Conservation (phyloP, 2,329 filamentous ascomycete genomes). For the Pyrenochaeta sp. region DNA sequence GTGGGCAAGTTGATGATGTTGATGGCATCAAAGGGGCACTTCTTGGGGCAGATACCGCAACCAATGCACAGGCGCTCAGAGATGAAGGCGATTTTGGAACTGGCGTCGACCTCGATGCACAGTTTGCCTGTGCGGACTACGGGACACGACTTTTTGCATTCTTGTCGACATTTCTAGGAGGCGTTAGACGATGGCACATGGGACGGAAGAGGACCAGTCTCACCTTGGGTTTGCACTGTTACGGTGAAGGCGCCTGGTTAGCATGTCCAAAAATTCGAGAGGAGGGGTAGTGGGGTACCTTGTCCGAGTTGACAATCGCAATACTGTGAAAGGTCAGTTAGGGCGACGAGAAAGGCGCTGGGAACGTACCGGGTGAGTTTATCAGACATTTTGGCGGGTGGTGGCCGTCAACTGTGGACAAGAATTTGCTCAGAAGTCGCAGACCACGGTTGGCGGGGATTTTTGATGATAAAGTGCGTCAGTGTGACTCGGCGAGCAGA, state of each 20-base stretch:
- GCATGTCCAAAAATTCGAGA: constrained; percentile 40
- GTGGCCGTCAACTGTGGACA: constrained; percentile 14
- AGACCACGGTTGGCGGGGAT: constrained; percentile 24
- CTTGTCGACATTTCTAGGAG: constrained; percentile 92
- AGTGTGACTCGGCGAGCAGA: constrained; percentile 14
- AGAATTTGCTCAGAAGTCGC: constrained; percentile 10
- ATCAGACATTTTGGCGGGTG: constrained; percentile 73
- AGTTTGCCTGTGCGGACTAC: constrained; percentile 97
- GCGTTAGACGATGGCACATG: constrained; percentile 52
- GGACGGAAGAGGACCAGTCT: no score
- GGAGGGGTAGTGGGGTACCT: constrained; percentile 68
- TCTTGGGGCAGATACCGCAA: constrained; percentile 99
- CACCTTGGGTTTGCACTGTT: constrained; percentile 88
- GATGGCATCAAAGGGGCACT: constrained; percentile 98
- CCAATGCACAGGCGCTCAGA: constrained; percentile 96
- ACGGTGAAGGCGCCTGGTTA: constrained; percentile 51
- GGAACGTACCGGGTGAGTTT: constrained; percentile 87
- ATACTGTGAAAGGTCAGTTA: constrained; percentile 65
- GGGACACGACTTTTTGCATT: constrained; percentile 98
- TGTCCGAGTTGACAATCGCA: constrained; percentile 98
- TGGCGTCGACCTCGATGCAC: constrained; percentile 89
- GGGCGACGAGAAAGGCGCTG: not conserved
- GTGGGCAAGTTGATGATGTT: constrained; percentile 99
- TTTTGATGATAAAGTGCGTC: constrained; percentile 25
- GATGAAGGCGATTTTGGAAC: constrained; percentile 96